Base-by-base conservation (phyloP, 768 basidiomycete genomes). In the Boletus subcaerulescens region DNA sequence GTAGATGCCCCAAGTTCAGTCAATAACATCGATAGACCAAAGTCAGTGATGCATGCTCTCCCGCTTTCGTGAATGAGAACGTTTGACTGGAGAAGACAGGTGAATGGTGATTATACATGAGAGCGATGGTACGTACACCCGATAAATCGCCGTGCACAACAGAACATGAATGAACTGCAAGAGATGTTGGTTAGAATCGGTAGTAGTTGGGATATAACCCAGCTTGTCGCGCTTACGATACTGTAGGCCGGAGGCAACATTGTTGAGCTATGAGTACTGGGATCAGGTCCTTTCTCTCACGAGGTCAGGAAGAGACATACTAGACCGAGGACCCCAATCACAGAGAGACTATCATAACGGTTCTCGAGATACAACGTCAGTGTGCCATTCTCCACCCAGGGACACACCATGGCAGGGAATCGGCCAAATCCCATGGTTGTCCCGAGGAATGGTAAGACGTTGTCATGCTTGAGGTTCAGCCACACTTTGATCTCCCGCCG, bases 131-230 rank as follows among this genome's bases (percentile, higher is more conserved):
- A 33, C 63, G 14, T 39, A 62, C 60, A 8, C 58, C 64, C 4
- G 63, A 62, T 24, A 65, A 45, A 11, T 65, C 56, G 0, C 64
- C 61, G 24, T 65, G 64, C 32, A 63, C 50, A 31, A 65, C 17
- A 36, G 40, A 65, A 8, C 29, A 24, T 4, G 62, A 59, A 22
- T 65, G 63, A 10, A 65, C 63, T 62, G 14, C 7, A 29, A 29
- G 9, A 29, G 29, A 29, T 6, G 33, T 39, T 10, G 14, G 5
- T 18, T 39, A 15, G 13, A 10, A n/a, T 29, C 20, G 20, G 15
- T 17, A 2, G 18, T 17, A 12, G n/a, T 8, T 17, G 10, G 10
- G 17, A 20, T 0, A 6, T 5, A 3, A n/a, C 26, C 26, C 26
- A 29, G 9, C 4, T 29, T 29, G 2, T 29, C 29, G 8, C 29